phyloP scores from a whole-genome alignment of 805 yeast genomes.

The Pichia phayaonensis region DNA sequence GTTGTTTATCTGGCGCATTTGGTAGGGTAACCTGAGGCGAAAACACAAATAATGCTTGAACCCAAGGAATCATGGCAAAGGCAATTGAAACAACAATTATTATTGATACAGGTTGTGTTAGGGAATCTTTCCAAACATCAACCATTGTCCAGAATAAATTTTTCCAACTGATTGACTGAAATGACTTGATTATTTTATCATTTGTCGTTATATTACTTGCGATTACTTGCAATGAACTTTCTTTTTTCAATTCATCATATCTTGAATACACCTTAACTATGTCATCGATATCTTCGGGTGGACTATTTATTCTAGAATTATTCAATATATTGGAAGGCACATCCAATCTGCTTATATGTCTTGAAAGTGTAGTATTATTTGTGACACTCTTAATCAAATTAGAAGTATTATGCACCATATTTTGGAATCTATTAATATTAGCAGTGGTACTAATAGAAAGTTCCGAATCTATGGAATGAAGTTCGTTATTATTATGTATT shows the following conservation, averaged over 20 bases:
- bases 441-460: not conserved
- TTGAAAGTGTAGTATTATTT: not conserved
- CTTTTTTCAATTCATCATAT: conserved; percentile 24
- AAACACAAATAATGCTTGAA: conserved; percentile 58
- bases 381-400: not conserved
- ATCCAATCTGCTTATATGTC: conserved; percentile 1
- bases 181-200: not conserved
- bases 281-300: conserved; percentile 35
- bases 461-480: not conserved
- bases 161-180: conserved; percentile 8
- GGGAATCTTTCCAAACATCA: conserved; percentile 33
- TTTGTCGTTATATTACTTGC: not conserved
- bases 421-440: not conserved
- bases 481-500: not conserved
- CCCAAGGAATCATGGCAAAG: conserved; percentile 82
- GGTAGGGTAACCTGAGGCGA: conserved; percentile 44
- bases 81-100: conserved; percentile 58
- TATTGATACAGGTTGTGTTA: conserved; percentile 63
- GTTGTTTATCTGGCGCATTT: conserved; percentile 76
- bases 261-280: conserved; percentile 48
- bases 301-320: not conserved
- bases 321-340: conserved; percentile 21
- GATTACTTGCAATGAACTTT: not conserved
- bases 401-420: not conserved
- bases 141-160: conserved; percentile 4